Base-by-base conservation (phyloP, 768 basidiomycete species). In the Leccinellum luteum region DNA sequence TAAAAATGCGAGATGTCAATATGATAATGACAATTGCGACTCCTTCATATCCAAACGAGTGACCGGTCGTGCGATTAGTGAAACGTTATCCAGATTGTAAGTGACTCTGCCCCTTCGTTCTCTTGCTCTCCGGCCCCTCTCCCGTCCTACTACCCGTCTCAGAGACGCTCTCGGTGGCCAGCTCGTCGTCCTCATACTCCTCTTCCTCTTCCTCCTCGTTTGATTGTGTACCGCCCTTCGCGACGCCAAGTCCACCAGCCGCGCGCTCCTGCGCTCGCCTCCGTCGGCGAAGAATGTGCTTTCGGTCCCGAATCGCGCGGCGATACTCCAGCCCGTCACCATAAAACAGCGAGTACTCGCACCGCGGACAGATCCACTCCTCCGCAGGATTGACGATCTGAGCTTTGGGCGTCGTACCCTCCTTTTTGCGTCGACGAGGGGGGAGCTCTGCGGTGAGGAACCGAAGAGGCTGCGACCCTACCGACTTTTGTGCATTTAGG, bases 291-390 rank as follows among this genome's bases (percentile, higher is more conserved):
- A 94, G 76, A 48, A 94, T 87, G 79, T 87, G 88, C 77, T 91
- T 92, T 59, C 93, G 75, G 62, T 79, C 85, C 72, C 84, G 76
- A 58, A 93, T 75, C 44, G 86, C 87, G 47, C 80, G 76, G 60
- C 82, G 78, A 70, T 89, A 87, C 54, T 78, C 81, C 54, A 74
- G 57, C 41, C 89, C 89, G 51, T 89, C 87, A n/a, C 93, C 92
- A 69, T 89, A 98, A 72, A 96, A 95, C 56, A 98, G 68, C 57
- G 85, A 80, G 70, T 94, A 95, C 75, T 98, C 96, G 77, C 96
- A 98, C 66, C 89, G 90, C 60, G 89, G 83, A 70, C 96, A 98
- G 57, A 98, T 87, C 88, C 92, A 97, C 71, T 98, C 96, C 23
- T 97, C 93, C 32, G 74, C 79, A 8, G 86, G 84, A 57, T 84